These are phyloP conservation scores for Hyaloperonospora arabidopsidis DNA, from an alignment of 352 stramenopile genomes.

Conservation along the genomic window DNA sequence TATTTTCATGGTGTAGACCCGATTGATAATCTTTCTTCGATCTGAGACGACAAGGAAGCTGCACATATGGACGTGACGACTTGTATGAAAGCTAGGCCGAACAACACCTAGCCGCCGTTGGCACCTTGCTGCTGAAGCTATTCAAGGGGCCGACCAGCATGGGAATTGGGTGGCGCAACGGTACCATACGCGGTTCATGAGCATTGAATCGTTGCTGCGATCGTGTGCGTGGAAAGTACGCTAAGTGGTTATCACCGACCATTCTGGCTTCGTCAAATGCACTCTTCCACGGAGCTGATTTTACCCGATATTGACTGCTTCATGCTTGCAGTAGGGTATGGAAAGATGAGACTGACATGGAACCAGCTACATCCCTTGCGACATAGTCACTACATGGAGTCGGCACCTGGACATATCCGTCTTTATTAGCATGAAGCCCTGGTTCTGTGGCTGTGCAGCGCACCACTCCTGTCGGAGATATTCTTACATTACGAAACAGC, in stretches of 20 bases:
- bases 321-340: too few relatives aligned
- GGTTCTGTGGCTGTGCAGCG: too few relatives aligned
- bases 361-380: too few relatives aligned
- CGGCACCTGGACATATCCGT: too few relatives aligned
- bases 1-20: slow-evolving; percentile 28
- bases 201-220: slow-evolving; percentile 38
- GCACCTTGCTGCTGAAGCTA: slow-evolving; percentile 1
- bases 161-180: slow-evolving; percentile 15
- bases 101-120: too few relatives aligned
- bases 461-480: too few relatives aligned
- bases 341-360: too few relatives aligned
- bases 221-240: slow-evolving; percentile 41
- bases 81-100: slow-evolving; percentile 1
- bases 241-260: not conserved
- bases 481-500: too few relatives aligned
- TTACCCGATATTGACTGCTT: too few relatives aligned
- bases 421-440: too few relatives aligned
- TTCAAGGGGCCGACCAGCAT: slow-evolving; percentile 8
- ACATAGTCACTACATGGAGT: too few relatives aligned
- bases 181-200: slow-evolving; percentile 32
- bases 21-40: slow-evolving; percentile 51
- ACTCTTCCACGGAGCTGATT: too few relatives aligned
- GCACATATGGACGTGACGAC: slow-evolving; percentile 13
- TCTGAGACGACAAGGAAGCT: slow-evolving; percentile 37
- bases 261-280: not conserved